A percentile compares a stretch with the other conserved stretches of the same genome.
phyloP scores from a whole-genome alignment of 768 basidiomycete genomes.

The Strobilomyces dryophilus region DNA sequence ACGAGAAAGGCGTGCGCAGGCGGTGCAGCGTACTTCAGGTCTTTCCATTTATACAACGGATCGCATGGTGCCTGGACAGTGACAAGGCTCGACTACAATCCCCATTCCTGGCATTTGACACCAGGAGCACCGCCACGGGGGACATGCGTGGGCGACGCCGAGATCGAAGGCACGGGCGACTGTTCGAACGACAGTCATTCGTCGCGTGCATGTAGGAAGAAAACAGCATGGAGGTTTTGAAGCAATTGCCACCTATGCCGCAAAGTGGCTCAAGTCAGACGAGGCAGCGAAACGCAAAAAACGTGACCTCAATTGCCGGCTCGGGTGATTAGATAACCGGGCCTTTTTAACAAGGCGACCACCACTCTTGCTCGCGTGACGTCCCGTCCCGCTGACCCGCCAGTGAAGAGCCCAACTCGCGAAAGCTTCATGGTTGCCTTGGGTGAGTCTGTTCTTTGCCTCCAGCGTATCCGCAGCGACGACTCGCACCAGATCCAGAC shows the following conservation, averaged over 20 bases:
- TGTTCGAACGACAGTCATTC: not conserved
- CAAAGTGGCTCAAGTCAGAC: no score
- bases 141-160: not conserved
- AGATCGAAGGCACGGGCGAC: not conserved
- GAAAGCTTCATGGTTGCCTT: constrained; percentile 10
- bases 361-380: not conserved
- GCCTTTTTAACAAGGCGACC: not conserved
- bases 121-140: not conserved
- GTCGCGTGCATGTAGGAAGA: no score
- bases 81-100: not conserved
- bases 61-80: not conserved
- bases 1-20: not conserved
- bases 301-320: no score
- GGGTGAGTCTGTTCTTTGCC: constrained; percentile 1
- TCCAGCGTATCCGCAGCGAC: not conserved
- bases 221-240: no score
- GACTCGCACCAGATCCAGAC: constrained; percentile 29
- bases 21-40: not conserved
- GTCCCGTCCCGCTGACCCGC: not conserved
- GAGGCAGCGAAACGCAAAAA: no score
- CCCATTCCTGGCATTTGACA: not conserved
- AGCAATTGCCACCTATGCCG: no score
- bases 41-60: constrained; percentile 3
- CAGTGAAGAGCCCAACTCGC: not conserved
- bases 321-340: constrained; percentile 3